phyloP scores from a whole-genome alignment of 2,329 filamentous ascomycete genomes.

The Corynespora cassiicola region DNA sequence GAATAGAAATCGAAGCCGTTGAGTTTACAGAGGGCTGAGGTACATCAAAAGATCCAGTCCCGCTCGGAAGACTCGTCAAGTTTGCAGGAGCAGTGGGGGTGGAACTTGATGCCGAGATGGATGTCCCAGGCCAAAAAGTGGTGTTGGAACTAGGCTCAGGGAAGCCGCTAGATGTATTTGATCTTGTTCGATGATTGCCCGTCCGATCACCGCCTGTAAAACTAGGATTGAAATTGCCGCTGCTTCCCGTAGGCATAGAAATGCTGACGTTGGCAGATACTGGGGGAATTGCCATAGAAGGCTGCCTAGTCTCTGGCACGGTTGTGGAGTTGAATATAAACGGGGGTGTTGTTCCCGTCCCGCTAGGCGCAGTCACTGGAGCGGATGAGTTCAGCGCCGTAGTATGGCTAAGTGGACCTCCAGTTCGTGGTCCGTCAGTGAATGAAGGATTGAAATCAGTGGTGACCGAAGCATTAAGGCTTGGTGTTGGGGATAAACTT shows the following conservation, averaged over 20 bases:
- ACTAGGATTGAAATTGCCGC: no score
- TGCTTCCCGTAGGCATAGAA: no score
- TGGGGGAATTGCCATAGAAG: constrained; percentile 14
- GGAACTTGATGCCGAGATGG: constrained; percentile 1
- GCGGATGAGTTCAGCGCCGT: constrained; percentile 1
- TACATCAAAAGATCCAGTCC: not conserved
- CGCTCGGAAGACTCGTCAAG: not conserved
- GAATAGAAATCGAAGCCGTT: not conserved
- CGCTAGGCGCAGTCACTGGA: constrained; percentile 5
- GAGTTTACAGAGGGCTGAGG: not conserved
- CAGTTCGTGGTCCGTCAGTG: constrained; percentile 1
- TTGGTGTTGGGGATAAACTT: constrained; percentile 9
- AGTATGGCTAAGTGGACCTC: constrained; percentile 3
- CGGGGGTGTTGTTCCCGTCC: constrained; percentile 1
- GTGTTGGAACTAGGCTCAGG: constrained; percentile 4
- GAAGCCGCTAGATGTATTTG: not conserved
- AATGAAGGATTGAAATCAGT: constrained; percentile 2
- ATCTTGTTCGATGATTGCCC: not conserved
- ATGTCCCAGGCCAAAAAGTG: constrained; percentile 5
- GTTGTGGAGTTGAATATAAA: constrained; percentile 3
- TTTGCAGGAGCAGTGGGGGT: constrained; percentile 6
- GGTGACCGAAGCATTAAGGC: constrained; percentile 6
- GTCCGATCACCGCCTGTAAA: not conserved
- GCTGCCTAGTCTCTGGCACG: constrained; percentile 3
- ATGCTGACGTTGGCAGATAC: no score